A percentile compares a stretch with the other conserved stretches of the same genome.
These are phyloP conservation scores for Caloboletus inedulis DNA, from an alignment of 1,284 basidiomycete genomes.

Conservation along the genomic window DNA sequence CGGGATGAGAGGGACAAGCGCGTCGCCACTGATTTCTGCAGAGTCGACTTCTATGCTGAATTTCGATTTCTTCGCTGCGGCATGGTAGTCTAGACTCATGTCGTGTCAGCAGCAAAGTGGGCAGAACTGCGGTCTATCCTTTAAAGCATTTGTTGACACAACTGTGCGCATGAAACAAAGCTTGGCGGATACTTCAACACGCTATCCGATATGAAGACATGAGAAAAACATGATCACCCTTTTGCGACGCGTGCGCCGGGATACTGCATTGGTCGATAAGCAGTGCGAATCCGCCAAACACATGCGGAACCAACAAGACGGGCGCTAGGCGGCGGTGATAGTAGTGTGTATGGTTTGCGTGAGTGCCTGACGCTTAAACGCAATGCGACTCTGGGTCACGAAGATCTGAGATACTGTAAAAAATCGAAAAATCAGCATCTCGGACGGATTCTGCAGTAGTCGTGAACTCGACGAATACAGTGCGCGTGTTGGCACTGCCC, in stretches of 20 bases:
- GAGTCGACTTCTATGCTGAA: constrained; percentile 2
- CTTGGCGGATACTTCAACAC: not conserved
- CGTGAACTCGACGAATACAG: constrained; percentile 1
- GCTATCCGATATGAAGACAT: not conserved
- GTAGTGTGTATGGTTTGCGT: not conserved
- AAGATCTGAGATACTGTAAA: not conserved
- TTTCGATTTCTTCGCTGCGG: constrained; percentile 1
- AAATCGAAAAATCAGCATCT: not conserved
- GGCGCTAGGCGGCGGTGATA: not conserved
- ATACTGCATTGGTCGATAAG: not conserved
- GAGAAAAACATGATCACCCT: not conserved
- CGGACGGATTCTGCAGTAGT: not conserved
- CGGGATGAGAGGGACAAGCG: not conserved
- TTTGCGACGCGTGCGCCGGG: not conserved
- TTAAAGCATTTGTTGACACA: constrained; percentile 6
- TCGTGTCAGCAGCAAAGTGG: not conserved
- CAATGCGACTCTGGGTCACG: not conserved
- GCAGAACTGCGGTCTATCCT: not conserved
- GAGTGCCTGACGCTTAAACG: too few species aligned
- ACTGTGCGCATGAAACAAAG: not conserved
- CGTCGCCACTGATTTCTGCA: not conserved
- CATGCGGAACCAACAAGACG: too few species aligned
- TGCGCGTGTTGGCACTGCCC: not conserved
- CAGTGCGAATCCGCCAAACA: not conserved
- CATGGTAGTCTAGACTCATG: constrained; percentile 1